Percentiles rank a stretch among this genome's conserved stretches.
Evolutionary conservation across 768 basidiomycete genomes (phyloP).

Genomic region (Lactarius indigo): DNA sequence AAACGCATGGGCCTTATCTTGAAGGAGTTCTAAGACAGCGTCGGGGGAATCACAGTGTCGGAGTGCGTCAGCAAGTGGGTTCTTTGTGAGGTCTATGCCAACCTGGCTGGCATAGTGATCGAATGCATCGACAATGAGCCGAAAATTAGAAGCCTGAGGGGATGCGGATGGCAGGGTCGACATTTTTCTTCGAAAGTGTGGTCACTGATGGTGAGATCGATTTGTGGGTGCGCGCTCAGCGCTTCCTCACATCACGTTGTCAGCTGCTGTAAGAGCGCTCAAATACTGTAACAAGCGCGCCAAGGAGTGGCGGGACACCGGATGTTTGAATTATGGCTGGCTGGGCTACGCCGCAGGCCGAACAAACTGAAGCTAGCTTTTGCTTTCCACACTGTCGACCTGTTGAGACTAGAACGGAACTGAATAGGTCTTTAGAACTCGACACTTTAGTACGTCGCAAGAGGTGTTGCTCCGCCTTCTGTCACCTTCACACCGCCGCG

Average conservation of each 20-base stretch:
- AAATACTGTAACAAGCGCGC: too few species aligned
- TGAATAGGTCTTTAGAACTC: too few species aligned
- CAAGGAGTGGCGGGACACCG: too few species aligned
- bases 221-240: neutral
- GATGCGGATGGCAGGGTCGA: neutral
- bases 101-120: neutral
- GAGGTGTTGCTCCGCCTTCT: too few species aligned
- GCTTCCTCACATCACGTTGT: neutral
- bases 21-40: neutral
- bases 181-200: neutral
- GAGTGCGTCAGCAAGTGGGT: neutral
- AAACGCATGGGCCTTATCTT: neutral
- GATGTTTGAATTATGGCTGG: too few species aligned
- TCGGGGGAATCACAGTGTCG: neutral
- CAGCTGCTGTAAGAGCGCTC: too few species aligned
- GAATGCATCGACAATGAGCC: neutral
- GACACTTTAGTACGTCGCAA: too few species aligned
- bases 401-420: too few species aligned
- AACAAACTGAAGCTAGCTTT: too few species aligned
- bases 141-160: neutral
- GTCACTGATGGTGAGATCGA: neutral
- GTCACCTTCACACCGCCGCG: too few species aligned
- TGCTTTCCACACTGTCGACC: too few species aligned
- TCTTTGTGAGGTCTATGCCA: neutral
- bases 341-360: too few species aligned